These are phyloP conservation scores for Trichosporon sp. DNA, from an alignment of 1,284 basidiomycete species.

Conservation along the genomic window DNA sequence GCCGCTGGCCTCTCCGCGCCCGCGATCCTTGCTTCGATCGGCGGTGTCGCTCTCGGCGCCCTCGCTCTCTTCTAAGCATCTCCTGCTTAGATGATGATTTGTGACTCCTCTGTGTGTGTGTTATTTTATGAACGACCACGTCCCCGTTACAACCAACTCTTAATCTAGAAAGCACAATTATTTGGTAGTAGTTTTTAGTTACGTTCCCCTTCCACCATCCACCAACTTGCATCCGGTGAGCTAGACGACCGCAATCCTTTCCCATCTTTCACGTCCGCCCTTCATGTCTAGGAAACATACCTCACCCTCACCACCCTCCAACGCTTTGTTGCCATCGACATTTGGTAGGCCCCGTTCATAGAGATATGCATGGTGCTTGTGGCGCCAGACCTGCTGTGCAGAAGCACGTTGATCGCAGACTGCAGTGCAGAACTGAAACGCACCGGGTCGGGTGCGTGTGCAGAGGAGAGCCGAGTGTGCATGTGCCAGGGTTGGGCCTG, in stretches of 20 bases:
- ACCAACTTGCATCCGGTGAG: not conserved
- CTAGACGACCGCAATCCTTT: not conserved
- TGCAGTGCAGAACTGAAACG: too few relatives aligned
- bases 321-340: not conserved
- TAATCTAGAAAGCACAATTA: not conserved
- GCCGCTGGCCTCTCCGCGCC: constrained; percentile 8
- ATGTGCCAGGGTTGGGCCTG: not conserved
- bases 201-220: not conserved
- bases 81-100: not conserved
- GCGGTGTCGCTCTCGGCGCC: constrained; percentile 21
- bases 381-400: not conserved
- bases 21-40: constrained; percentile 13
- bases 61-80: constrained; percentile 28
- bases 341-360: constrained; percentile 4
- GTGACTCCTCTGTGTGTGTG: constrained; percentile 1
- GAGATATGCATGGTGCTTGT: constrained; percentile 4
- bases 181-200: not conserved
- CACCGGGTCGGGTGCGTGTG: not conserved
- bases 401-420: not conserved
- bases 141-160: not conserved
- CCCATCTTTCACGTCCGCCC: not conserved
- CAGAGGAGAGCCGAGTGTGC: not conserved
- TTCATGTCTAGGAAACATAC: not conserved
- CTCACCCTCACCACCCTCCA: not conserved
- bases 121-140: not conserved